These are phyloP conservation scores for Entomortierella beljakovae DNA, from an alignment of 192 early-diverging fungal species.

Conservation along the genomic window DNA sequence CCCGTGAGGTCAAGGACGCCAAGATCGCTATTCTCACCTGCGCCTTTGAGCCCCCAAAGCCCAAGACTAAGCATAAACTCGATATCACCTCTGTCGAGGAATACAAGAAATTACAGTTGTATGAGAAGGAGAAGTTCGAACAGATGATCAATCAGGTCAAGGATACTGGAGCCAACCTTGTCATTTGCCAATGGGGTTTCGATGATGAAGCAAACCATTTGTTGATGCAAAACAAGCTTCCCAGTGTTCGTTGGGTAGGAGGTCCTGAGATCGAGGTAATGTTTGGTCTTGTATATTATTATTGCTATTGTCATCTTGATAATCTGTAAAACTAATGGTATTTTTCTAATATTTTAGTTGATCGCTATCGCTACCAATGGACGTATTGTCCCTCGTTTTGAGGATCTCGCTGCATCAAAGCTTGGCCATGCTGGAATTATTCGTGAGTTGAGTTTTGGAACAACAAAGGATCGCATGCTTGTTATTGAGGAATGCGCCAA, in stretches of 20 bases:
- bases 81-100: constrained; percentile 99
- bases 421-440: constrained; percentile 95
- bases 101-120: constrained; percentile 96
- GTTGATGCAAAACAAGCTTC: constrained; percentile 96
- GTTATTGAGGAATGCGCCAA: constrained; percentile 99
- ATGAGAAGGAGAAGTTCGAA: constrained; percentile 97
- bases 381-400: constrained; percentile 99
- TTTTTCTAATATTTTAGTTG: constrained; percentile 60
- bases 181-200: constrained; percentile 99
- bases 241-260: constrained; percentile 99
- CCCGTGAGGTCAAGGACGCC: constrained; percentile 93
- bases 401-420: constrained; percentile 89
- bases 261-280: constrained; percentile 97
- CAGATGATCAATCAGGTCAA: constrained; percentile 98
- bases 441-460: constrained; percentile 95
- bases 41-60: constrained; percentile 99
- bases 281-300: constrained; percentile 1
- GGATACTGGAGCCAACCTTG: constrained; percentile 97
- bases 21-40: constrained; percentile 99
- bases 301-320: background rate
- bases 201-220: constrained; percentile 99
- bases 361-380: constrained; percentile 99
- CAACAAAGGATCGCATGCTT: constrained; percentile 99
- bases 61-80: constrained; percentile 99
- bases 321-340: background rate